Conservation (phyloP, 345 rosid species). For the Gossypium turneri region DNA sequence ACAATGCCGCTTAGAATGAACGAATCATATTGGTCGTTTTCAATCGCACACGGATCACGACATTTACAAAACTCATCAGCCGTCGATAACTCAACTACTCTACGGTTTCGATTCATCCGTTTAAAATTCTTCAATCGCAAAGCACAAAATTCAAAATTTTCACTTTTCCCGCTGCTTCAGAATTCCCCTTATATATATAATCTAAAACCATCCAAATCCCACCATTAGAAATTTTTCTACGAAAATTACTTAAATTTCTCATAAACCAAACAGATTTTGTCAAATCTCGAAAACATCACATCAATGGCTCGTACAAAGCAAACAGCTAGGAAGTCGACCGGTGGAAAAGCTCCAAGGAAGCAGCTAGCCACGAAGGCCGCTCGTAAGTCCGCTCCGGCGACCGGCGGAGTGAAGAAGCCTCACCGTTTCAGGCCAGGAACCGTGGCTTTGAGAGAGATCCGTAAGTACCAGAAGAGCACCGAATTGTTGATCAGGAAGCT, state of each 20-base stretch:
- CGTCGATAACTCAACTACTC: neutral
- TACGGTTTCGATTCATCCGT: neutral
- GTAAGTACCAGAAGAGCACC: conserved; percentile 1
- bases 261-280: neutral
- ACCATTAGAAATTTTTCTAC: neutral
- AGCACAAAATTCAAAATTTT: neutral
- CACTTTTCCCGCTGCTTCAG: neutral
- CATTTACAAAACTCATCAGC: neutral
- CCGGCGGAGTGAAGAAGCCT: conserved; percentile 18
- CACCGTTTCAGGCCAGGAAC: conserved; percentile 10
- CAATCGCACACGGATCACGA: neutral
- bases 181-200: neutral
- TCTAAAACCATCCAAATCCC: too few relatives aligned
- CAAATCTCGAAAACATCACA: too few relatives aligned
- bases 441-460: conserved; percentile 3
- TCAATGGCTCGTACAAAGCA: conserved; percentile 19
- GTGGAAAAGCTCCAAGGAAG: conserved; percentile 20
- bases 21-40: neutral
- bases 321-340: conserved; percentile 15
- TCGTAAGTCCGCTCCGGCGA: conserved; percentile 20
- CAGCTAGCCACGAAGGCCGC: conserved; percentile 22
- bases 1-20: neutral
- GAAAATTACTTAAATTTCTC: neutral
- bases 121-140: neutral
- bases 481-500: neutral